Conservation (phyloP, 768 basidiomycete genomes). For the Stropharia rugosoannulata region DNA sequence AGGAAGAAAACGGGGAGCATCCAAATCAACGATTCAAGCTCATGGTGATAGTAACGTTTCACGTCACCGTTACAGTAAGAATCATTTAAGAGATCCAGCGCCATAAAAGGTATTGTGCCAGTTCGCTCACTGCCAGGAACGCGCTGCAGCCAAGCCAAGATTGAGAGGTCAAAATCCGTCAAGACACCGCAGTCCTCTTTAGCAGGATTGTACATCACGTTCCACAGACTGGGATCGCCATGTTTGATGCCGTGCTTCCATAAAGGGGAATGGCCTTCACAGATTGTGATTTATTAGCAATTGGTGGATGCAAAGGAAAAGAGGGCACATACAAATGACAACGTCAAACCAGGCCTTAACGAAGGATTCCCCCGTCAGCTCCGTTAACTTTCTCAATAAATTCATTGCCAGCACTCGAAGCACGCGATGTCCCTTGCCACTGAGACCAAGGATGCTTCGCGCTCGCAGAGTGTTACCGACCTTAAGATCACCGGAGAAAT, state of each 20-base stretch:
- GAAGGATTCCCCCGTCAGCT: background rate
- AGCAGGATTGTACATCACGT: slow-evolving; percentile 26
- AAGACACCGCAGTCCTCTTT: slow-evolving; percentile 19
- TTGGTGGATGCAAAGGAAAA: background rate
- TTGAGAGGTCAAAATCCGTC: slow-evolving; percentile 27
- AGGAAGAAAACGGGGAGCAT: slow-evolving; percentile 19
- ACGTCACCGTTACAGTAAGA: slow-evolving; percentile 1
- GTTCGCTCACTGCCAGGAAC: slow-evolving; percentile 1
- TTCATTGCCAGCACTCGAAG: slow-evolving; percentile 6
- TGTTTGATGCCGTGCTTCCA: slow-evolving; percentile 26
- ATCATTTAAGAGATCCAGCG: slow-evolving; percentile 13
- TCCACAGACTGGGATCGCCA: slow-evolving; percentile 27
- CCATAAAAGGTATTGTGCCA: slow-evolving; percentile 30
- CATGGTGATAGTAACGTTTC: slow-evolving; percentile 23
- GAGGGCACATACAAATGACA: slow-evolving; percentile 5
- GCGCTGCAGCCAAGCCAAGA: slow-evolving; percentile 6
- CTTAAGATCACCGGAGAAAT: slow-evolving; percentile 5
- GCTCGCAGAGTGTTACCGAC: slow-evolving; percentile 1
- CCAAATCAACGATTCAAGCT: slow-evolving; percentile 33
- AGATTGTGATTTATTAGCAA: background rate
- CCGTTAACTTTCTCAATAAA: slow-evolving; percentile 2
- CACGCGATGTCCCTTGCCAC: slow-evolving; percentile 4
- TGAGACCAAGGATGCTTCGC: slow-evolving; percentile 4
- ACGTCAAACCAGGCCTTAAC: slow-evolving; percentile 10
- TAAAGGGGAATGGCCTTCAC: slow-evolving; percentile 24